Conservation (phyloP, 768 basidiomycete genomes). For the Ramaria rubella region DNA sequence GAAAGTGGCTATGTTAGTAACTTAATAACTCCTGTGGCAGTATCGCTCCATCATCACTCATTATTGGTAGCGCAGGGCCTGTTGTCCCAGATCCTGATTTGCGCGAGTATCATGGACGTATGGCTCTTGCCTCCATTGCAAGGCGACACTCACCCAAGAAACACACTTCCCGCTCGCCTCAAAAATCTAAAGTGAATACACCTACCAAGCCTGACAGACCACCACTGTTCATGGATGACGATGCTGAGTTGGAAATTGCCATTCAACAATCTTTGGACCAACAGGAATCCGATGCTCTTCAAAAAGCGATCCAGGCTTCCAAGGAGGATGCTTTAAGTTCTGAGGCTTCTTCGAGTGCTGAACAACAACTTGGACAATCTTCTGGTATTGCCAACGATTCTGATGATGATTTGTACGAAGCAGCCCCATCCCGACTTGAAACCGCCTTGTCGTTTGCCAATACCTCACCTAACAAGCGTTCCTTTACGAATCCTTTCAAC, state of each 20-base stretch:
- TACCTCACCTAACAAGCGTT: constrained; percentile 31
- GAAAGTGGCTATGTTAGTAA: constrained; percentile 61
- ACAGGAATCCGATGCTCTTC: constrained; percentile 25
- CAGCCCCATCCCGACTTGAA: constrained; percentile 50
- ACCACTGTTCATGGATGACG: constrained; percentile 19
- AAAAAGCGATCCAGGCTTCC: constrained; percentile 26
- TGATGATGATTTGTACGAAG: constrained; percentile 41
- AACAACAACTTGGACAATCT: constrained; percentile 1
- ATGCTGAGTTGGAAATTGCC: constrained; percentile 12
- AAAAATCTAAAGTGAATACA: background rate
- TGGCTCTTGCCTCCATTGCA: constrained; percentile 56
- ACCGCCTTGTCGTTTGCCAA: constrained; percentile 64
- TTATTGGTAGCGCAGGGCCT: constrained; percentile 29
- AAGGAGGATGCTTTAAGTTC: constrained; percentile 5
- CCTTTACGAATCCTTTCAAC: constrained; percentile 16
- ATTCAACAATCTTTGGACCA: constrained; percentile 39
- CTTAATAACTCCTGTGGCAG: background rate
- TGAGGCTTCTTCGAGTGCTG: constrained; percentile 10
- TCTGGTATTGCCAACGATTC: constrained; percentile 10
- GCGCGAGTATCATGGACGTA: constrained; percentile 51
- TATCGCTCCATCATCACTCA: constrained; percentile 8
- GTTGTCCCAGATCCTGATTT: constrained; percentile 51
- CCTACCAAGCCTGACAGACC: constrained; percentile 16
- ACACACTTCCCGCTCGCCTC: constrained; percentile 5
- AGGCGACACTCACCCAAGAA: constrained; percentile 40